These are phyloP conservation scores for Fermentozyma sake DNA, from an alignment of 1,139 yeast species.

Conservation along the genomic window DNA sequence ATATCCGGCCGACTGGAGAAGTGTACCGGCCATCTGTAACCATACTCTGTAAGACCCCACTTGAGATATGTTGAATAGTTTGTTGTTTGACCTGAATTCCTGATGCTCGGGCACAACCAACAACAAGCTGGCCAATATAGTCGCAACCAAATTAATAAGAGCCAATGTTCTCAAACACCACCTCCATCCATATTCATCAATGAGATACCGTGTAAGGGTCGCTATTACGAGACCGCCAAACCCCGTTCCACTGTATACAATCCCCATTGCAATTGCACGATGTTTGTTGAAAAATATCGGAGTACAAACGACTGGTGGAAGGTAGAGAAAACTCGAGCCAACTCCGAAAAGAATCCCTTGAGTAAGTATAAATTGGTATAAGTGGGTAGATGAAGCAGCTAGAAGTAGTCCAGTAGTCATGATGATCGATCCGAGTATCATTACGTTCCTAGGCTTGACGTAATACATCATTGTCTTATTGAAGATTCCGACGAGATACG, in stretches of 20 bases:
- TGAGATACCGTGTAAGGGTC: constrained; percentile 24
- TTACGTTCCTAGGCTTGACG: constrained; percentile 16
- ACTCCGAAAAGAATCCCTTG: constrained; percentile 37
- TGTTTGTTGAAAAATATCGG: constrained; percentile 34
- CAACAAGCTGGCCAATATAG: constrained; percentile 13
- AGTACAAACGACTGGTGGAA: constrained; percentile 39
- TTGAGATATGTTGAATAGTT: constrained; percentile 12
- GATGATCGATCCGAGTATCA: constrained; percentile 22
- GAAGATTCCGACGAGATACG: constrained; percentile 23
- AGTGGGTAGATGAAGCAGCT: constrained; percentile 19
- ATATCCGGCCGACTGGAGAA: constrained; percentile 39
- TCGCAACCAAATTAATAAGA: constrained; percentile 16
- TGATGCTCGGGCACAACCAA: constrained; percentile 12
- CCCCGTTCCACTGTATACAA: constrained; percentile 40
- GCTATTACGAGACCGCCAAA: constrained; percentile 39
- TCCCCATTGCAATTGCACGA: constrained; percentile 40
- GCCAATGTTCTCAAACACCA: constrained; percentile 38
- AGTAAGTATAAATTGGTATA: constrained; percentile 29
- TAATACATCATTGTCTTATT: constrained; percentile 17
- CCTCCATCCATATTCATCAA: constrained; percentile 30
- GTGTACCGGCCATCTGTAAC: constrained; percentile 27
- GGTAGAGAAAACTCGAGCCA: constrained; percentile 33
- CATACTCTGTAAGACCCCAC: constrained; percentile 17
- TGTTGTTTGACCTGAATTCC: constrained; percentile 1
- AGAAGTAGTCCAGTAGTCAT: constrained; percentile 24